Evolutionary conservation across 2,329 filamentous ascomycete genomes (phyloP).

Genomic region (Aaosphaeria arxii): DNA sequence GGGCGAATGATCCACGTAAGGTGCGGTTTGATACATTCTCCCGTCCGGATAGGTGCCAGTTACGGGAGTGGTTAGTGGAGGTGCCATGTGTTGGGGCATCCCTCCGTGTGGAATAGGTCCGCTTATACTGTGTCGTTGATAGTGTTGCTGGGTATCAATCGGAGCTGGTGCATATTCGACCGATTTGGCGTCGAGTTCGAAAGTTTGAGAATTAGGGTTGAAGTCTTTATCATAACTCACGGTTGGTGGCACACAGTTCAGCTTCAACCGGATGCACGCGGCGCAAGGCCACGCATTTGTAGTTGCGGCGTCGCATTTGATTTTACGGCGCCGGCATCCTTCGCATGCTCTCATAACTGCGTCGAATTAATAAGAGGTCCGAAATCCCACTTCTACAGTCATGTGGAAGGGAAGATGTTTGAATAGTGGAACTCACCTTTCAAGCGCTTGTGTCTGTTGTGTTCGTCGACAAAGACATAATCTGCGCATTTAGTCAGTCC

Average conservation of each 20-base stretch:
- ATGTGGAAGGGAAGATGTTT: too few species aligned
- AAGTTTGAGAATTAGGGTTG: slow-evolving; percentile 37
- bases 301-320: slow-evolving; percentile 95
- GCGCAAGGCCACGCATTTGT: slow-evolving; percentile 98
- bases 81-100: slow-evolving; percentile 27
- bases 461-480: slow-evolving; percentile 98
- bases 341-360: slow-evolving; percentile 96
- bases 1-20: slow-evolving; percentile 30
- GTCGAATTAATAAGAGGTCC: slow-evolving; percentile 16
- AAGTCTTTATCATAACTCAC: slow-evolving; percentile 68
- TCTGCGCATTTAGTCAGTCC: slow-evolving; percentile 53
- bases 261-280: slow-evolving; percentile 85
- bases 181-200: slow-evolving; percentile 38
- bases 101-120: slow-evolving; percentile 26
- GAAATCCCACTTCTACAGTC: too few species aligned
- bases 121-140: slow-evolving; percentile 24
- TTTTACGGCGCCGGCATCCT: slow-evolving; percentile 90
- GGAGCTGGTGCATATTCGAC: slow-evolving; percentile 38
- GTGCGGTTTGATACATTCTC: slow-evolving; percentile 34
- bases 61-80: slow-evolving; percentile 25
- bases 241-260: slow-evolving; percentile 88
- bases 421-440: slow-evolving; percentile 63
- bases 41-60: slow-evolving; percentile 22
- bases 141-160: slow-evolving; percentile 40
- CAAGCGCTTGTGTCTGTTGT: slow-evolving; percentile 93